Conservation (phyloP, 2,329 filamentous ascomycete species). For the Akanthomyces lecanii region DNA sequence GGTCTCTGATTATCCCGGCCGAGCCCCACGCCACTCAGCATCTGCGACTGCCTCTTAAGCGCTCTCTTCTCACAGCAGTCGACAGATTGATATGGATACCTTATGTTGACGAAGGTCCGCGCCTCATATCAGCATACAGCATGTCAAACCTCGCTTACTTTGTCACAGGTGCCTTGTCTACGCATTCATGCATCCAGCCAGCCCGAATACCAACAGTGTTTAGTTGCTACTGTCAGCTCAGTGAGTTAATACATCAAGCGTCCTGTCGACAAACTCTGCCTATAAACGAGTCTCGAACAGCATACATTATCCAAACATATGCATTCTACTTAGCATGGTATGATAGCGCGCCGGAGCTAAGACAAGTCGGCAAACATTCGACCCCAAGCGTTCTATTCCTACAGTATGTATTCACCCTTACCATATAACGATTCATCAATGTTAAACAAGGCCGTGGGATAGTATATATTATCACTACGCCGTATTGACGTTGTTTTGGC, state of each 20-base stretch:
- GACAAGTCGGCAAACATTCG: conserved; percentile 63
- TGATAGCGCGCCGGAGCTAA: conserved; percentile 57
- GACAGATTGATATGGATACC: conserved; percentile 57
- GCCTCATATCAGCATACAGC: conserved; percentile 22
- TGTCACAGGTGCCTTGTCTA: conserved; percentile 32
- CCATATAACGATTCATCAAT: neutral
- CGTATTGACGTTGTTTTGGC: conserved; percentile 67
- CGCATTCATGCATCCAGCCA: conserved; percentile 53
- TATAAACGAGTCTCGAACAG: conserved; percentile 60
- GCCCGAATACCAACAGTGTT: conserved; percentile 61
- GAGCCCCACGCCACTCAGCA: conserved; percentile 56
- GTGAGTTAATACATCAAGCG: conserved; percentile 68
- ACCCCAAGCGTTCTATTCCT: conserved; percentile 68
- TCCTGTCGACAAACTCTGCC: conserved; percentile 65
- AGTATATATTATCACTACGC: conserved; percentile 69
- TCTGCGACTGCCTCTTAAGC: conserved; percentile 54
- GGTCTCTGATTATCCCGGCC: conserved; percentile 59
- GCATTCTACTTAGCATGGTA: conserved; percentile 71
- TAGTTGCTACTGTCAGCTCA: conserved; percentile 66
- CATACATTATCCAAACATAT: conserved; percentile 61
- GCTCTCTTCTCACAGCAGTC: conserved; percentile 54
- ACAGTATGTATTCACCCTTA: conserved; percentile 52
- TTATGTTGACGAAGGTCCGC: conserved; percentile 51
- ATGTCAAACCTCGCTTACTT: neutral
- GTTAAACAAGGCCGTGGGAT: conserved; percentile 14